phyloP scores from a whole-genome alignment of 768 basidiomycete species.

The Strobilomyces echinocephalus region DNA sequence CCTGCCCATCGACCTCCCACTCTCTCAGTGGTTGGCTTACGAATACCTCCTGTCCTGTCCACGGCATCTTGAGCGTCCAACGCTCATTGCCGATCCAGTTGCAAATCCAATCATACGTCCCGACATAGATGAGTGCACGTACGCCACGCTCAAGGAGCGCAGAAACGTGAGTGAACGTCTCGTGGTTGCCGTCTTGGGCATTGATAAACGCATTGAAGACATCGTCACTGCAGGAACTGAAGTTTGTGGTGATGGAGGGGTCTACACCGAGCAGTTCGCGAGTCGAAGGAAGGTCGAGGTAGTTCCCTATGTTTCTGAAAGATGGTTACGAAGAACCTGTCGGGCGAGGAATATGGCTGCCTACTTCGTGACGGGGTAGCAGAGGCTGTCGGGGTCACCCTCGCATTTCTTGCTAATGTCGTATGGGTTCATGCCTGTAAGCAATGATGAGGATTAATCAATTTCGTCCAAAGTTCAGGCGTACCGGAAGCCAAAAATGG shows the following conservation, averaged over 20 bases:
- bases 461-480: conserved; percentile 5
- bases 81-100: conserved; percentile 74
- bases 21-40: conserved; percentile 43
- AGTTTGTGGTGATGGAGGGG: conserved; percentile 37
- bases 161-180: conserved; percentile 35
- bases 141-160: conserved; percentile 71
- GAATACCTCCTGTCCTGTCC: conserved; percentile 61
- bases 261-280: conserved; percentile 62
- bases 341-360: not conserved
- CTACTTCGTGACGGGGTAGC: conserved; percentile 43
- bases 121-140: conserved; percentile 68
- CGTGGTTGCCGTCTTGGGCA: conserved; percentile 40
- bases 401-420: conserved; percentile 64
- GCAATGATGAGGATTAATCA: not conserved
- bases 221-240: conserved; percentile 34
- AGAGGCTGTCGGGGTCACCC: conserved; percentile 46
- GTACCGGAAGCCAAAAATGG: conserved; percentile 33
- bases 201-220: conserved; percentile 48
- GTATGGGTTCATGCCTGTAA: conserved; percentile 52
- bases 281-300: conserved; percentile 55
- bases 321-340: not conserved
- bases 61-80: conserved; percentile 71
- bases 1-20: conserved; percentile 50
- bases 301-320: conserved; percentile 50
- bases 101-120: conserved; percentile 76